Percentiles rank a stretch among this genome's conserved stretches.
phyloP scores from a whole-genome alignment of 345 rosid genomes.

The Lagerstroemia speciosa region DNA sequence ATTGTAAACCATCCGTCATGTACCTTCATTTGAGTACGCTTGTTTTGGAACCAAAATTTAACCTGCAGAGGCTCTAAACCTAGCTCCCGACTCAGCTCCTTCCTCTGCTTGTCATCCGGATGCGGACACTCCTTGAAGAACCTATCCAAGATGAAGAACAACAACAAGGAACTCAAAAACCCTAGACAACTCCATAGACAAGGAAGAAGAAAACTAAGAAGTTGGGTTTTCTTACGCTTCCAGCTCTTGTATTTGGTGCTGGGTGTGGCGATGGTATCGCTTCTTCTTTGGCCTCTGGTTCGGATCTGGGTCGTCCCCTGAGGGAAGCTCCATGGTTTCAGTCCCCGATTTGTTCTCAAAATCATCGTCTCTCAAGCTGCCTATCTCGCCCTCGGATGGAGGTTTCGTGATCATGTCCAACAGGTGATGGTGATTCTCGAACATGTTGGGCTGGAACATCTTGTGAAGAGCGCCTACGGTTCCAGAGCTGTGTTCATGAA shows the following conservation, averaged over 20 bases:
- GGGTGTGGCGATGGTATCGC: conserved; percentile 93
- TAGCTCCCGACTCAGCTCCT: conserved; percentile 70
- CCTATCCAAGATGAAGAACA: conserved; percentile 21
- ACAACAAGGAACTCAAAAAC: background rate
- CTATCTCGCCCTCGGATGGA: conserved; percentile 48
- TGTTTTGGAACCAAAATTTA: conserved; percentile 98
- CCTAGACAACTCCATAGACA: background rate
- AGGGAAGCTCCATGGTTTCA: conserved; percentile 50
- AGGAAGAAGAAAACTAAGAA: background rate
- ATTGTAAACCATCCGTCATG: background rate
- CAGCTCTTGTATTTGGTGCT: conserved; percentile 90
- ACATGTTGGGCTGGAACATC: conserved; percentile 72
- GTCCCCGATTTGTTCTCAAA: conserved; percentile 71
- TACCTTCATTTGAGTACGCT: conserved; percentile 98
- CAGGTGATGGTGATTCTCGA: conserved; percentile 53
- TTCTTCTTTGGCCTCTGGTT: conserved; percentile 61
- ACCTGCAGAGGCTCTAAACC: conserved; percentile 77
- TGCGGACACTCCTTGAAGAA: conserved; percentile 93
- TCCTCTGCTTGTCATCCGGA: conserved; percentile 95
- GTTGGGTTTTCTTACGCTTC: conserved; percentile 52
- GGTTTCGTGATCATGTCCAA: conserved; percentile 53
- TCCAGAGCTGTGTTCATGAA: background rate
- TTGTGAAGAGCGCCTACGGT: background rate
- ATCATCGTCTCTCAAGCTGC: conserved; percentile 58
- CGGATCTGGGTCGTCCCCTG: conserved; percentile 75